Evolutionary conservation across 345 rosid genomes (phyloP), one percentile per base, ranked within the genome.

Genomic region (Trapa bicornis): DNA sequence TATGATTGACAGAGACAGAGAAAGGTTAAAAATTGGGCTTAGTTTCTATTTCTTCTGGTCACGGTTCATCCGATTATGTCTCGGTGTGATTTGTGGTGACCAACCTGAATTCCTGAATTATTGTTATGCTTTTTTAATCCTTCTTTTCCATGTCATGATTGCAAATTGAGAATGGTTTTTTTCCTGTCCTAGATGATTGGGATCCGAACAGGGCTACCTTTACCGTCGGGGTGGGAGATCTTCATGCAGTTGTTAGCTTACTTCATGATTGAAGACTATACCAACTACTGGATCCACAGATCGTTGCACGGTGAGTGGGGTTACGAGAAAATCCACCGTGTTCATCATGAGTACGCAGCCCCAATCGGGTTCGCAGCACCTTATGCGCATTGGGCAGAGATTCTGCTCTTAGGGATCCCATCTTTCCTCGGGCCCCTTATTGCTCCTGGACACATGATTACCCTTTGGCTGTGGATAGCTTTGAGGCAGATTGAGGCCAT

Each of bases 351-450:
- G 75, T 90, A 83, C 73, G 67, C 88, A 11, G 87, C 98, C 57
- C 98, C 98, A 0, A 83, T 93, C 35, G 95, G 86, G 12, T 91
- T 78, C 75, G 97, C 97, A 2, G 96, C 95, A 2, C 89, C 97
- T 9, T 87, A 93, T 64, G 96, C 95, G 0, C 99, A 93, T 80
- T 93, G 99, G 99, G 89, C 88, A 65, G 97, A 93, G 75, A 52
- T 87, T 37, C 79, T 93, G 82, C 75, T 93, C 75, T 89, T 93
- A 41, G 97, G 96, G n/a, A 85, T 93, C 66, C 99, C 99, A 3
- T 82, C 97, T 66, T 91, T 91, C 76, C 74, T 94, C 17, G 97
- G 99, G 41, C 99, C 97, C 14, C 96, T 95, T 0, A 80, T 94
- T 64, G 97, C 45, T 83, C 96, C 99, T 69, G 92, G 96, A n/a